Evolutionary conservation across 2,329 filamentous ascomycete genomes (phyloP).

Genomic region (Nigrograna mackinnonii): DNA sequence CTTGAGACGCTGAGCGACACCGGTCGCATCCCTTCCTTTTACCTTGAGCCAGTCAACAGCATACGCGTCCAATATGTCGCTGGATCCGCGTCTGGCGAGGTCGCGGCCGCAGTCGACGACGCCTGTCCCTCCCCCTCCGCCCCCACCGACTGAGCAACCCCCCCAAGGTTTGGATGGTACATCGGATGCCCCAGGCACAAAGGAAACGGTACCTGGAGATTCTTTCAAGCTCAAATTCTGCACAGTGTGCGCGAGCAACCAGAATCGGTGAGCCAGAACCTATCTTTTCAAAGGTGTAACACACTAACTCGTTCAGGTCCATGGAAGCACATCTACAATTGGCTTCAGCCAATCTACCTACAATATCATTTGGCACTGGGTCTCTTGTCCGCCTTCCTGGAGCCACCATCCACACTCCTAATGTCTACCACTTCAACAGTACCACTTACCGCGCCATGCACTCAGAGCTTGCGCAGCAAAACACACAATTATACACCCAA

Average conservation of each 20-base stretch:
- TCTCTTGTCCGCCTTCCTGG: slow-evolving; percentile 92
- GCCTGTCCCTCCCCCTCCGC: slow-evolving; percentile 54
- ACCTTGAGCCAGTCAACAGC: no score
- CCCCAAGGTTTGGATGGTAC: slow-evolving; percentile 35
- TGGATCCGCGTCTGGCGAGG: slow-evolving; percentile 55
- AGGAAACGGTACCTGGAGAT: slow-evolving; percentile 42
- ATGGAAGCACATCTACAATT: slow-evolving; percentile 99
- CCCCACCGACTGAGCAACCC: slow-evolving; percentile 42
- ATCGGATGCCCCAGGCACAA: slow-evolving; percentile 23
- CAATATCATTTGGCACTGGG: slow-evolving; percentile 96
- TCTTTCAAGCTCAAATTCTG: slow-evolving; percentile 94
- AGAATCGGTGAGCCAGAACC: slow-evolving; percentile 73
- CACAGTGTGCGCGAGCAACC: slow-evolving; percentile 98
- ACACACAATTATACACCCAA: slow-evolving; percentile 81
- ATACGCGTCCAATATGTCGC: slow-evolving; percentile 36
- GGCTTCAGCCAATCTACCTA: slow-evolving; percentile 81
- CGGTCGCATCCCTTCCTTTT: no score
- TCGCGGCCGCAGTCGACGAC: slow-evolving; percentile 41
- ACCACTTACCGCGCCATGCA: slow-evolving; percentile 96
- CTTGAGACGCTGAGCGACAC: no score
- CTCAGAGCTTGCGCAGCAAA: slow-evolving; percentile 84
- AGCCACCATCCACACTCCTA: slow-evolving; percentile 87
- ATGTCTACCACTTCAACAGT: slow-evolving; percentile 97
- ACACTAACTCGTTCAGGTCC: slow-evolving; percentile 58
- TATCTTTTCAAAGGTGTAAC: background rate